phyloP scores from a whole-genome alignment of 179 eudicot species.

The Patellifolia procumbens region DNA sequence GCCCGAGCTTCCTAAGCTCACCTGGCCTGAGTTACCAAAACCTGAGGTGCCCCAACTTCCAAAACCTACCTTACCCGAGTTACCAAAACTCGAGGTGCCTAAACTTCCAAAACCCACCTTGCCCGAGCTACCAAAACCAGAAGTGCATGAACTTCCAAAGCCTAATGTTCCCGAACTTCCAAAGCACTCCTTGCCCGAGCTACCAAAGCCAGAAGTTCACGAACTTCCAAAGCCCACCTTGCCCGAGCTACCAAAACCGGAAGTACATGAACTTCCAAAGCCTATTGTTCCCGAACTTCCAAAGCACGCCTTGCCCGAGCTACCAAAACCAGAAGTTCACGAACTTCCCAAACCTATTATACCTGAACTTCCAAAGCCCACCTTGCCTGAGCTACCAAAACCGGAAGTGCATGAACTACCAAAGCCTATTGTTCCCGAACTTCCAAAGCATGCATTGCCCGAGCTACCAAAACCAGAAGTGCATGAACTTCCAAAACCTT shows the following conservation, averaged over 20 bases:
- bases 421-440: too few relatives aligned
- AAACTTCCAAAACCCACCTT: conserved; percentile 10
- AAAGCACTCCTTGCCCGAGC: conserved; percentile 18
- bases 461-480: conserved; percentile 12
- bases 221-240: conserved; percentile 8
- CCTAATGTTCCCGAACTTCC: conserved; percentile 9
- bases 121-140: conserved; percentile 14
- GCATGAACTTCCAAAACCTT: not conserved
- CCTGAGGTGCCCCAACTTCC: conserved; percentile 15
- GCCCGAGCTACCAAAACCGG: conserved; percentile 21
- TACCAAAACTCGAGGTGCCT: not conserved
- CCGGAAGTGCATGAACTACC: conserved; percentile 1
- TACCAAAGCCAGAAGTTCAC: too few relatives aligned
- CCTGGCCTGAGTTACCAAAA: conserved; percentile 22
- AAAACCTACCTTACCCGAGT: conserved; percentile 7
- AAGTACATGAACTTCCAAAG: conserved; percentile 21
- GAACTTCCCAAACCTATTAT: conserved; percentile 14
- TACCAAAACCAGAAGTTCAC: conserved; percentile 16
- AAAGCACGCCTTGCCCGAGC: conserved; percentile 1
- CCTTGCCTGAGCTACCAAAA: conserved; percentile 8
- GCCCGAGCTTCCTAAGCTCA: conserved; percentile 2
- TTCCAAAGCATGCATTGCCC: too few relatives aligned
- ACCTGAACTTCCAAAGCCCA: conserved; percentile 14
- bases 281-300: conserved; percentile 19
- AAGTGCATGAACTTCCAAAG: conserved; percentile 20